Base-by-base conservation (phyloP, 768 basidiomycete species). In the Amanita exitialis region DNA sequence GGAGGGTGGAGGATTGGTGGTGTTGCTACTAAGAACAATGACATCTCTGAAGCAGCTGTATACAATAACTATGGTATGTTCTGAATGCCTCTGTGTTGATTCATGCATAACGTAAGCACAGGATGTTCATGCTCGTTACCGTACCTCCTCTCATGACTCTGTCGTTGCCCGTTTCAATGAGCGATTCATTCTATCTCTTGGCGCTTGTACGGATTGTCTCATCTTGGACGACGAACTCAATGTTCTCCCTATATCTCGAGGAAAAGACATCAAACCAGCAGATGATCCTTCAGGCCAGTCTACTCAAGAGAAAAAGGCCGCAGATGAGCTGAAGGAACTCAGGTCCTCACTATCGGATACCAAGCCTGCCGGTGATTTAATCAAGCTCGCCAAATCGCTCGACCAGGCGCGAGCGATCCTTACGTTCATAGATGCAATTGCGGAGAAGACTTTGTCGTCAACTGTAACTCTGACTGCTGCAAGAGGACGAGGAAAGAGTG, bases 191-290 rank as follows among this genome's bases (percentile, higher is more conserved):
- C 78, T 99, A 15, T 99, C 96, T 16, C 81, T 99, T 16, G 92
- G 92, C 20, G 87, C 90, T 15, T 97, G 91, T 61, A 74, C 83
- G 6, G 90, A 95, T 62, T 97, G 95, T 59, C 75, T 99, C 1
- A 83, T 98, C 21, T 78, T 99, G 45, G 96, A 99, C 61, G 96
- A 99, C 61, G 96, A 99, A 66, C 80, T 99, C 39, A 98, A 98
- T 62, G 94, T 98, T 10, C 79, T 99, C 6, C 96, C 96, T 3
- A 83, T 99, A 18, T 97, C 94, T 3, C 84, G 83, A 25, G 95
- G 89, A 36, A 98, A 98, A 68, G 90, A 97, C 62, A 95, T 98
- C 59, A 70, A 71, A 1, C 79, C 86, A 0, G 64, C 91, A 18
- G 66, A 79, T 64, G 69, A 78, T 65, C 53, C 55, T 1, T 68